Base-by-base conservation (phyloP, 2,329 filamentous ascomycete species). In the Paracamarosporium sp. region DNA sequence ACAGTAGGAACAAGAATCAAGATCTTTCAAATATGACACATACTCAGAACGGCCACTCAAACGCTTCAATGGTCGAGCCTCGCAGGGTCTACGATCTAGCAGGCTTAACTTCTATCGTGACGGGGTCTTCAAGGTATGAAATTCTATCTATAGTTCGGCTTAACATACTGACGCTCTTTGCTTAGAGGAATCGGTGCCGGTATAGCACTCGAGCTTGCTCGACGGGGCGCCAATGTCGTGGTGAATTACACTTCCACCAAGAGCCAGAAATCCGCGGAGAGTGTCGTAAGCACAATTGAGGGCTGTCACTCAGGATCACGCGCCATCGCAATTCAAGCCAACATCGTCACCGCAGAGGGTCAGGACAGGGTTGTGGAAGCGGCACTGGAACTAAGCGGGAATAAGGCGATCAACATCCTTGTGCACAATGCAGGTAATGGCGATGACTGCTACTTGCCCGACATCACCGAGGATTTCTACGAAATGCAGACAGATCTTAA, bases 71-170 rank as follows among this genome's bases (percentile, higher is more conserved):
- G 24, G 35, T 40, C 5, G 47, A 50, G 35, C 45, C 53, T 44
- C 44, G 53, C 8, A 48, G 44, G 20, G 17, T 40, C 4, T 55
- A 47, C 53, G 53, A 55, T 24, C 9, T 56, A 35, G 27, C 40
- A 17, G 89, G 89, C 64, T 93, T 92, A 76, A 81, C 92, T 56
- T 90, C 86, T 53, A 87, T 93, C 63, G 81, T 93, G 50, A 93
- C 90, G 2, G 90, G 90, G 53, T 88, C 86, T 56, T 91, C 55
- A 79, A 90, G 81, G 89, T 90, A 90, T 79, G 43, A 5, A 9
- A 25, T 8, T 22, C 20, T 15, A 20, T 28, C 4, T 4, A 25
- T 27, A 15, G 4, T 36, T 7, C 3, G 36, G 27, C 24, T 11
- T 9, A 45, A 8, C 1, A 27, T n/a, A 20, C 17, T 48, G 12